A percentile compares a stretch with the other conserved stretches of the same genome.
Conservation (phyloP, 768 basidiomycete species). For the Obba rivulosa region DNA sequence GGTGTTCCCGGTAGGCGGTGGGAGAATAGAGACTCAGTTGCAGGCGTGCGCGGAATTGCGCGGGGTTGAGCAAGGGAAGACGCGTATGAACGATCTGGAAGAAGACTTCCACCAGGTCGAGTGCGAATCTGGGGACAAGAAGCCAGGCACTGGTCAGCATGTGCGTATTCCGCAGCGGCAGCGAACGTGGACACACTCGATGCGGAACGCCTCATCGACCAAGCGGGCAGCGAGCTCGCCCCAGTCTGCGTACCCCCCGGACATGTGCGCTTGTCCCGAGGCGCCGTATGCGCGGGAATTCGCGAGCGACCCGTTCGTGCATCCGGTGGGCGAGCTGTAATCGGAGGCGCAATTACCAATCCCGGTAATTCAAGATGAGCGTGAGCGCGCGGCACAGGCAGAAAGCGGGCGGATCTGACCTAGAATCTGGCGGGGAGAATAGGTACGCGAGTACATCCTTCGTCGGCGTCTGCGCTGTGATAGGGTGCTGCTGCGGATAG, state of each 20-base stretch:
- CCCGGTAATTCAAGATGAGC: neutral
- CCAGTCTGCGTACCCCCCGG: conserved; percentile 55
- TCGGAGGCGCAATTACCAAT: neutral
- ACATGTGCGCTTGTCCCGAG: neutral
- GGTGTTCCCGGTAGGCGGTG: conserved; percentile 13
- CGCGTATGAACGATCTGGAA: conserved; percentile 91
- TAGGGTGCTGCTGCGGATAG: conserved; percentile 32
- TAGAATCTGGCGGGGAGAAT: conserved; percentile 67
- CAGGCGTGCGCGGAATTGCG: conserved; percentile 71
- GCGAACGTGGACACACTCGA: conserved; percentile 60
- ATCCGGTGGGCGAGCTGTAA: conserved; percentile 1
- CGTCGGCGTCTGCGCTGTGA: conserved; percentile 56
- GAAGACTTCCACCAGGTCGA: conserved; percentile 91
- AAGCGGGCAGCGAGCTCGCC: conserved; percentile 70
- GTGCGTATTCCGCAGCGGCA: conserved; percentile 7
- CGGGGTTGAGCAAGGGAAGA: conserved; percentile 80
- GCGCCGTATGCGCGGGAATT: too few relatives aligned
- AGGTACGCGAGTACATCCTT: conserved; percentile 66
- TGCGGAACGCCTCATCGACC: conserved; percentile 66
- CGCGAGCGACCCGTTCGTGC: conserved; percentile 6
- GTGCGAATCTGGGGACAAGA: conserved; percentile 62
- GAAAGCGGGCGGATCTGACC: conserved; percentile 8
- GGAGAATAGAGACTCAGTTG: conserved; percentile 29
- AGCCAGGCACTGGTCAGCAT: conserved; percentile 6
- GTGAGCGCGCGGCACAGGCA: conserved; percentile 1